These are phyloP conservation scores for Boletus sp. DNA, from an alignment of 768 basidiomycete species.

Conservation along the genomic window DNA sequence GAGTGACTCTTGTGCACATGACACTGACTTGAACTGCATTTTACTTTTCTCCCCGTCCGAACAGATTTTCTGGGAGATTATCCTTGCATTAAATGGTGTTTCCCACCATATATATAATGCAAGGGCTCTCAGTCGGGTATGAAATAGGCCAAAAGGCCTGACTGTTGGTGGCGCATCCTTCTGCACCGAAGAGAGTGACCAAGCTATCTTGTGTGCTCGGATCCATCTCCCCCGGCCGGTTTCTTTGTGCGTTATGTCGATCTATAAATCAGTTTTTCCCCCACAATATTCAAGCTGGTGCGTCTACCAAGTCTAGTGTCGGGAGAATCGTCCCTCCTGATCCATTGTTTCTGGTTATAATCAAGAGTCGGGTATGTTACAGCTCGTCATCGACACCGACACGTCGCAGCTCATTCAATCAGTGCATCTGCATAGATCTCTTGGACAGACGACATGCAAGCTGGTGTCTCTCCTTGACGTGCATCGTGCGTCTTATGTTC, in stretches of 20 bases:
- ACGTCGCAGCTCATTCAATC: not conserved
- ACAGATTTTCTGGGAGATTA: not conserved
- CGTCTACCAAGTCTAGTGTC: not conserved
- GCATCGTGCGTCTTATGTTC: not conserved
- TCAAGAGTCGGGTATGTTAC: not conserved
- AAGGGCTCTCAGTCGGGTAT: not conserved
- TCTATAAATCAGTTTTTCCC: not conserved
- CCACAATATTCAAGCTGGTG: conserved; percentile 1
- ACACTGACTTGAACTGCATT: not conserved
- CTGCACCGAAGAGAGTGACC: not conserved
- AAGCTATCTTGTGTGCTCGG: not conserved
- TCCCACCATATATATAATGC: conserved; percentile 9
- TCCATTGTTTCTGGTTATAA: not conserved
- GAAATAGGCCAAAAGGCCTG: not conserved
- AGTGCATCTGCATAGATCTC: not conserved
- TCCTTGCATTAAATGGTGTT: not conserved
- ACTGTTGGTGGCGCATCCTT: not conserved
- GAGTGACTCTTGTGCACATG: not conserved
- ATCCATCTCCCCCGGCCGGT: not conserved
- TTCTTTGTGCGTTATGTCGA: not conserved
- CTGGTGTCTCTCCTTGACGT: not conserved
- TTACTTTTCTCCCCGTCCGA: not conserved
- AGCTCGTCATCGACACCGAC: not conserved
- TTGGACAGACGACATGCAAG: not conserved
- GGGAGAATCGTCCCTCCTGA: not conserved